Evolutionary conservation across 73 alveolate genomes (phyloP).

Genomic region (Paramecium caudatum): DNA sequence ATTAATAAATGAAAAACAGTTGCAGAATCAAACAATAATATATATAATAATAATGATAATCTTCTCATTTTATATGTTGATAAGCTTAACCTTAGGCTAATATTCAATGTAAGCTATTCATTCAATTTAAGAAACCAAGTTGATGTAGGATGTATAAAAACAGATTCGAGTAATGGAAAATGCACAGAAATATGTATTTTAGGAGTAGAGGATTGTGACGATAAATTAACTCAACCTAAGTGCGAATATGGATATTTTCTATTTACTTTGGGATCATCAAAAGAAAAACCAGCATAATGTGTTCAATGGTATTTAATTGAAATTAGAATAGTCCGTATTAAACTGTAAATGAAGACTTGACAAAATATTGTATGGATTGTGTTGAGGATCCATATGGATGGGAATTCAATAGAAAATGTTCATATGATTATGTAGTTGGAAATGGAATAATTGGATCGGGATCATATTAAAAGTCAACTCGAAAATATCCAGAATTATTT

Average conservation of each 20-base stretch:
- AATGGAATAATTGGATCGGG: background rate
- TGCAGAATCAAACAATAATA: no score
- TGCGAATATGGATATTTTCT: conserved; percentile 13
- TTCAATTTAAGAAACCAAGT: no score
- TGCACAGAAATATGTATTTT: conserved; percentile 33
- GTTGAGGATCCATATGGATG: conserved; percentile 3
- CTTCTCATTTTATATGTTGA: no score
- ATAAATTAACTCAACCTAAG: background rate
- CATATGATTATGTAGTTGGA: background rate
- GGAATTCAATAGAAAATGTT: background rate
- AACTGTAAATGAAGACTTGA: background rate
- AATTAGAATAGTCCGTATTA: conserved; percentile 7
- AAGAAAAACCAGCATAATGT: background rate
- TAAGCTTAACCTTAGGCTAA: no score
- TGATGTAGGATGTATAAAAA: no score
- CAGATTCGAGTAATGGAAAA: no score
- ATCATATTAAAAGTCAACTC: background rate
- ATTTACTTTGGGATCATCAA: background rate
- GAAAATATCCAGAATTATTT: background rate
- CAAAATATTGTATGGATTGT: background rate
- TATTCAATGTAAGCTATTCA: no score
- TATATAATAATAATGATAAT: no score
- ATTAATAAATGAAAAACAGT: no score
- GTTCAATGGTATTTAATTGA: background rate
- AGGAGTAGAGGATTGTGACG: conserved; percentile 39